These are phyloP conservation scores for Colletotrichum lindemuthianum DNA, from an alignment of 2,329 filamentous ascomycete genomes.

Conservation along the genomic window DNA sequence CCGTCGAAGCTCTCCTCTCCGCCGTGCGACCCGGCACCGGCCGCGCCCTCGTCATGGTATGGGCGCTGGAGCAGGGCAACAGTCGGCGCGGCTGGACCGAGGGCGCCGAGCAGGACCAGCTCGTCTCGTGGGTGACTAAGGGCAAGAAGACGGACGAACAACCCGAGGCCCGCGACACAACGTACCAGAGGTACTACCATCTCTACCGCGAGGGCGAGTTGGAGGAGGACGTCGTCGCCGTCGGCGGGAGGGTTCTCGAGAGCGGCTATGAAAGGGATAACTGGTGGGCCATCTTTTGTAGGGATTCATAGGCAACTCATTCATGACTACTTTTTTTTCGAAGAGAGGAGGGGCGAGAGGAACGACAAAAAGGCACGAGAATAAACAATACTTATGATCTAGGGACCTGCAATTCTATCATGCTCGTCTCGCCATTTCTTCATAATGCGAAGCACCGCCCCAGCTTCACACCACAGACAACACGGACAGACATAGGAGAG, in stretches of 20 bases:
- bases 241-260: slow-evolving; percentile 79
- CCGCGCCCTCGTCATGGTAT: slow-evolving; percentile 85
- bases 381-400: slow-evolving; percentile 16
- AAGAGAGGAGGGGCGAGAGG: neutral
- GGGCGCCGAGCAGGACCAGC: slow-evolving; percentile 85
- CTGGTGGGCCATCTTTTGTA: slow-evolving; percentile 84
- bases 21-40: slow-evolving; percentile 71
- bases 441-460: slow-evolving; percentile 18
- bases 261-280: slow-evolving; percentile 97
- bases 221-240: slow-evolving; percentile 78
- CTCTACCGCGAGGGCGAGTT: slow-evolving; percentile 88
- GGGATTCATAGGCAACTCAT: slow-evolving; percentile 27
- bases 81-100: slow-evolving; percentile 92
- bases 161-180: slow-evolving; percentile 44
- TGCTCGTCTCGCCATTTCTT: slow-evolving; percentile 34
- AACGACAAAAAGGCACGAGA: neutral
- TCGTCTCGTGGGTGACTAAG: slow-evolving; percentile 92
- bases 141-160: slow-evolving; percentile 39
- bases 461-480: neutral
- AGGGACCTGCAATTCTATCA: slow-evolving; percentile 35
- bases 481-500: neutral
- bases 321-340: no score
- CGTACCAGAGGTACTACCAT: slow-evolving; percentile 93
- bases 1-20: slow-evolving; percentile 75
- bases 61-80: slow-evolving; percentile 91